A percentile compares a stretch with the other conserved stretches of the same genome.
These are phyloP conservation scores for Leccinum arenicola DNA, from an alignment of 768 basidiomycete species.

Conservation along the genomic window DNA sequence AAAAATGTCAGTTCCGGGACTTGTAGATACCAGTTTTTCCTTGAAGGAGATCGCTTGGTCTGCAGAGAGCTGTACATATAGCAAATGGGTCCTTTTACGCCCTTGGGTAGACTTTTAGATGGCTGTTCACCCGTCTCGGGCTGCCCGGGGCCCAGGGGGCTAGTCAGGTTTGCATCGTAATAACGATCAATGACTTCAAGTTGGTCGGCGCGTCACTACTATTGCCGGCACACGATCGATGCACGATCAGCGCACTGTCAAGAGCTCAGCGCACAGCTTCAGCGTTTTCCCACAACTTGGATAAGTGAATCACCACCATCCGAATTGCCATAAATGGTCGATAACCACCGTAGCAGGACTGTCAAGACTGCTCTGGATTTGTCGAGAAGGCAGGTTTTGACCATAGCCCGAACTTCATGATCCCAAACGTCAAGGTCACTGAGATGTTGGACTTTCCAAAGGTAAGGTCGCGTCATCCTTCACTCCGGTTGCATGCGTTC, in stretches of 20 bases:
- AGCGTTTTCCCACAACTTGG: too few species aligned
- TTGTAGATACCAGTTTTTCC: not conserved
- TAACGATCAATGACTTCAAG: too few species aligned
- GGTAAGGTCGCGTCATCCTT: constrained; percentile 63
- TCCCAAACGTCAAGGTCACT: constrained; percentile 70
- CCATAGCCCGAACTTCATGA: constrained; percentile 72
- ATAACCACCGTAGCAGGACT: constrained; percentile 69
- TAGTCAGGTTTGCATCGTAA: too few species aligned
- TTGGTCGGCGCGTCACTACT: too few species aligned
- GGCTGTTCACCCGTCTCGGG: too few species aligned
- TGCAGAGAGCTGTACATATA: constrained; percentile 3
- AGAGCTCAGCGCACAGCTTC: too few species aligned
- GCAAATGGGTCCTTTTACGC: too few species aligned
- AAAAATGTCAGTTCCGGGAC: not conserved
- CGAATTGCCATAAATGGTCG: constrained; percentile 91
- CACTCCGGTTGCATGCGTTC: constrained; percentile 77
- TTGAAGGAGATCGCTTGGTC: constrained; percentile 27
- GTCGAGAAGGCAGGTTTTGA: constrained; percentile 89
- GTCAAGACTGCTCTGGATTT: constrained; percentile 64
- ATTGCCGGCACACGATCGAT: too few species aligned
- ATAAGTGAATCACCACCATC: too few species aligned
- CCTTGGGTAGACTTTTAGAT: too few species aligned
- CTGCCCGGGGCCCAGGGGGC: too few species aligned
- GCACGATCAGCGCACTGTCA: too few species aligned
- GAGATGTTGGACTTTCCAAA: constrained; percentile 90